Conservation (phyloP, 495 filamentous ascomycete species). For the Tuber aestivum region DNA sequence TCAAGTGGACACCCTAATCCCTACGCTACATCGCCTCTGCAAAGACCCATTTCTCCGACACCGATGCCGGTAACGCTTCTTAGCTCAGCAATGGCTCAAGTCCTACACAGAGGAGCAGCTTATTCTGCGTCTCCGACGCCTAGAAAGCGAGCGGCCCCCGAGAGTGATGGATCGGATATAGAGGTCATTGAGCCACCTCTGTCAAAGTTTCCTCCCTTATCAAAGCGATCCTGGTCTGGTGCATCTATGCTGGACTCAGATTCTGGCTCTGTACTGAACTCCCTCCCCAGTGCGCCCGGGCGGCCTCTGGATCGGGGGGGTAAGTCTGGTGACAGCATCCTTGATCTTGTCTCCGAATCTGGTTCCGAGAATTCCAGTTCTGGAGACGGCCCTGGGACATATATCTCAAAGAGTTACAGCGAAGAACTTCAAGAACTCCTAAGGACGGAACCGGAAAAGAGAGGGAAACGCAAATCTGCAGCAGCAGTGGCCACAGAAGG, state of each 20-base stretch:
- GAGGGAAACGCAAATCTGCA: slow-evolving; percentile 1
- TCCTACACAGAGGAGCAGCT: not conserved
- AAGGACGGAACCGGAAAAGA: not conserved
- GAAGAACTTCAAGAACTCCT: slow-evolving; percentile 8
- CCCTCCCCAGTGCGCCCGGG: not conserved
- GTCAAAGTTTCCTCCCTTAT: not conserved
- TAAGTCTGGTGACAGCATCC: not conserved
- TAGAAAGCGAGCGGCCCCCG: not conserved
- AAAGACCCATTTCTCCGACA: not conserved
- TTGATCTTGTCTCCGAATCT: not conserved
- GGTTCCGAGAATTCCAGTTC: not conserved
- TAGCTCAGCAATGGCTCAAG: not conserved
- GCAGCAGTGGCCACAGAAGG: not conserved
- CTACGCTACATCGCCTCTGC: slow-evolving; percentile 1
- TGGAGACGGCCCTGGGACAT: not conserved
- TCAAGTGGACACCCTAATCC: not conserved
- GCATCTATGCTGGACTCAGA: not conserved
- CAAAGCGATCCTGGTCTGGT: not conserved
- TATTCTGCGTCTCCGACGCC: not conserved
- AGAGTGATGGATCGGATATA: not conserved
- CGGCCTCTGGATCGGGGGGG: not conserved
- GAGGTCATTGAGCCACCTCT: not conserved
- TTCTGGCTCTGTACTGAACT: not conserved
- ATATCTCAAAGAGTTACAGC: slow-evolving; percentile 2
- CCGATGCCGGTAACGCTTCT: not conserved